Percentiles rank a stretch among this genome's conserved stretches.
These are phyloP conservation scores for Phenoliferia sp. DNA, from an alignment of 1,284 basidiomycete genomes.

Conservation along the genomic window DNA sequence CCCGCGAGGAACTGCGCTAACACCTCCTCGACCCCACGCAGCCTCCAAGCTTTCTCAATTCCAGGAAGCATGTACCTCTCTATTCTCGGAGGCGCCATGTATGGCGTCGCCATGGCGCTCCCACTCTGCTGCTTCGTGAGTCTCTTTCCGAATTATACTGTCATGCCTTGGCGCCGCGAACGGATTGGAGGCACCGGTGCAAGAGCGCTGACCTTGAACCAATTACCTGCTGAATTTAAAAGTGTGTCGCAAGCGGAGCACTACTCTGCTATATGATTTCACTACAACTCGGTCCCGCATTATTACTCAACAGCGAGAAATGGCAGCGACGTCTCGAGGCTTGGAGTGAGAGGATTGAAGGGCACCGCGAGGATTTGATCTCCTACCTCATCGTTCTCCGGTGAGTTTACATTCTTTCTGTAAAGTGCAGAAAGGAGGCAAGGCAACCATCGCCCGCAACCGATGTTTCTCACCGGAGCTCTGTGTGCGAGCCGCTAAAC, in stretches of 20 bases:
- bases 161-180: too few relatives aligned
- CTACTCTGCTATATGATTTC: conserved; percentile 90
- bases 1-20: too few relatives aligned
- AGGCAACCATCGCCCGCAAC: background rate
- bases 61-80: conserved; percentile 98
- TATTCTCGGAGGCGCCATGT: conserved; percentile 92
- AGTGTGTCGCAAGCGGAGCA: conserved; percentile 83
- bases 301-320: conserved; percentile 68
- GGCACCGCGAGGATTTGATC: conserved; percentile 71
- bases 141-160: too few relatives aligned
- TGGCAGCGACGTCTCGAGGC: conserved; percentile 71
- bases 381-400: conserved; percentile 82
- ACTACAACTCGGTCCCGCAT: conserved; percentile 78
- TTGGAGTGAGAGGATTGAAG: conserved; percentile 69
- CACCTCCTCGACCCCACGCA: conserved; percentile 39
- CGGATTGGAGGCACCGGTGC: too few relatives aligned
- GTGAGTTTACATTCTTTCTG: conserved; percentile 23
- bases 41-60: conserved; percentile 91
- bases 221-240: too few relatives aligned
- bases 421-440: background rate
- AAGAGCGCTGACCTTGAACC: too few relatives aligned
- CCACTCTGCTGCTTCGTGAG: conserved; percentile 74
- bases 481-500: background rate
- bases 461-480: background rate
- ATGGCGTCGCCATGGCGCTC: conserved; percentile 84